phyloP scores from a whole-genome alignment of 2,329 filamentous ascomycete species.

The Blumeriella jaapii region DNA sequence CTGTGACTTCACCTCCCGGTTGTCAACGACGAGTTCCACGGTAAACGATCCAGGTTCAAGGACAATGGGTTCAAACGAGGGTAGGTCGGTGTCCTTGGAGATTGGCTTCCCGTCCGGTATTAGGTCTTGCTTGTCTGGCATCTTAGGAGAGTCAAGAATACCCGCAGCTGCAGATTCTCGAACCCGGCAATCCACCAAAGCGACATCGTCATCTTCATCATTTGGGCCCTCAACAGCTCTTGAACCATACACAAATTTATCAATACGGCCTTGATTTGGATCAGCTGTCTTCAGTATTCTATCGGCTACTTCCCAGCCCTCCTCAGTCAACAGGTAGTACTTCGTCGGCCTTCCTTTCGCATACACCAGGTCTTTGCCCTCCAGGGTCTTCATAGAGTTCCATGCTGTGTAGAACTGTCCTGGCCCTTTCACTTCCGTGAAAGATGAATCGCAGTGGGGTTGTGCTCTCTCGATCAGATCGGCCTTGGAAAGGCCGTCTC shows the following conservation, averaged over 20 bases:
- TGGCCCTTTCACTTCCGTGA: slow-evolving; percentile 54
- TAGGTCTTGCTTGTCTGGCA: slow-evolving; percentile 7
- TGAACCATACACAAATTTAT: slow-evolving; percentile 8
- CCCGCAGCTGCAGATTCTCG: background rate
- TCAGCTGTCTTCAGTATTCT: slow-evolving; percentile 43
- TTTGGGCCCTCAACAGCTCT: background rate
- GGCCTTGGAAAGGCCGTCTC: slow-evolving; percentile 51
- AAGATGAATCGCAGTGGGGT: slow-evolving; percentile 61
- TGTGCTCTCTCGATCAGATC: slow-evolving; percentile 60
- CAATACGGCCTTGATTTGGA: slow-evolving; percentile 12
- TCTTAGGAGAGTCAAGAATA: slow-evolving; percentile 2
- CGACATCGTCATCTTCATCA: slow-evolving; percentile 5
- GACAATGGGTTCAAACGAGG: slow-evolving; percentile 43
- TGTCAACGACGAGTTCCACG: slow-evolving; percentile 62
- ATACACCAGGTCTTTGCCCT: slow-evolving; percentile 62
- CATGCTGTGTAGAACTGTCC: slow-evolving; percentile 69
- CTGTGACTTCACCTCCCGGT: slow-evolving; percentile 60
- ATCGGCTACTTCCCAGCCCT: slow-evolving; percentile 64
- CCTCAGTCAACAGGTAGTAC: slow-evolving; percentile 61
- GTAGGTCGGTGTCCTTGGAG: slow-evolving; percentile 18
- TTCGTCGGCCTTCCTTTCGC: slow-evolving; percentile 57
- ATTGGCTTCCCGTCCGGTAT: slow-evolving; percentile 21
- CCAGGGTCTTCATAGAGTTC: slow-evolving; percentile 69
- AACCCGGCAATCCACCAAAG: slow-evolving; percentile 9
- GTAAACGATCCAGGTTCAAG: slow-evolving; percentile 57